These are phyloP conservation scores for Thecaphora thlaspeos DNA, from an alignment of 1,284 basidiomycete genomes.

Conservation along the genomic window DNA sequence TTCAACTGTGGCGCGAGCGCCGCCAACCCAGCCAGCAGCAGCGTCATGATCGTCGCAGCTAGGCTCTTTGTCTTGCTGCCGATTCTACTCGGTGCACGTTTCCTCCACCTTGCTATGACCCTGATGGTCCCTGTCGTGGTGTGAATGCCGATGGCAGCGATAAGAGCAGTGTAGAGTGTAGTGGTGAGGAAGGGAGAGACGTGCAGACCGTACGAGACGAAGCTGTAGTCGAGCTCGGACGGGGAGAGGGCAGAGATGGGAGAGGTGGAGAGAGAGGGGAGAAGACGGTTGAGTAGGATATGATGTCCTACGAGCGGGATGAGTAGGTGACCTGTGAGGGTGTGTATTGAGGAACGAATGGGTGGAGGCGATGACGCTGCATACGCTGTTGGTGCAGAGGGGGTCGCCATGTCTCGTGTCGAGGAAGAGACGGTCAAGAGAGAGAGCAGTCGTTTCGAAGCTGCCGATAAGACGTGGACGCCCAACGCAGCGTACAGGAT, in stretches of 20 bases:
- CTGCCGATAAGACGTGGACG: constrained; percentile 27
- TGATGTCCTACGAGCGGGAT: constrained; percentile 32
- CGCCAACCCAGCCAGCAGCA: constrained; percentile 13
- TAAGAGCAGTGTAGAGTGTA: constrained; percentile 13
- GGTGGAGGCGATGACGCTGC: no score
- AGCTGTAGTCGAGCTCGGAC: constrained; percentile 46
- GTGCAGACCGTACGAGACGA: constrained; percentile 35
- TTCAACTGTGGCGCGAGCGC: constrained; percentile 11
- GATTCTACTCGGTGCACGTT: no score
- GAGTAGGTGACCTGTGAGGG: constrained; percentile 28
- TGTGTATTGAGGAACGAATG: constrained; percentile 16
- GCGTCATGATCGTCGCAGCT: neutral
- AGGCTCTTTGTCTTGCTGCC: neutral
- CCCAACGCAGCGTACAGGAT: constrained; percentile 9
- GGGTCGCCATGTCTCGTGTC: neutral
- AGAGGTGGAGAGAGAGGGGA: constrained; percentile 13
- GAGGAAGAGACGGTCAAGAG: constrained; percentile 7
- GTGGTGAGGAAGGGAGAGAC: constrained; percentile 5
- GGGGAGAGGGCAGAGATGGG: constrained; percentile 39
- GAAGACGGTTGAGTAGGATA: constrained; percentile 36
- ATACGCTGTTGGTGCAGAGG: neutral
- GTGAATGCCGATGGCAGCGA: constrained; percentile 25
- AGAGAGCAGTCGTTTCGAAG: constrained; percentile 14
- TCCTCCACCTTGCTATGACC: neutral
- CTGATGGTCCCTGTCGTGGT: neutral